Base-by-base conservation (phyloP, 2,329 filamentous ascomycete species). In the Xylariaceae sp. region DNA sequence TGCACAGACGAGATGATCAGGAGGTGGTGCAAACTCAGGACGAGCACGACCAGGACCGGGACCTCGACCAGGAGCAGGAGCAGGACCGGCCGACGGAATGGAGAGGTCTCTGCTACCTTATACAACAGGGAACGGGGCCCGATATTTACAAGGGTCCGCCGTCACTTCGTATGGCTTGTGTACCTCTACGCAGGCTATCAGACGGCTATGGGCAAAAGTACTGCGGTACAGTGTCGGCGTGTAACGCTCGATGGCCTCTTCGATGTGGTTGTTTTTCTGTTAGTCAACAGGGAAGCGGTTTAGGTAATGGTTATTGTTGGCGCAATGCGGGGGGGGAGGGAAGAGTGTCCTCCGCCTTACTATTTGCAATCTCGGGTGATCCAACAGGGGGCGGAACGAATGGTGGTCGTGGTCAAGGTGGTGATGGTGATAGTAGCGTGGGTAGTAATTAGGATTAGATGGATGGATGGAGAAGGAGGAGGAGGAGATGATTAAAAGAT, bases 251-350 rank as follows among this genome's bases (percentile, higher is more conserved):
- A 30, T 9, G 10, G 51, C 11, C 44, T 39, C n/a, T 52, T 56
- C 47, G 51, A 45, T 51, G 34, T n/a, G 41, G 47, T n/a, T 30
- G 65, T 45, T 64, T 78, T 78, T 75, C 71, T 77, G 75, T 79
- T 79, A 79, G 77, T 79, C 77, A 79, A 76, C 65, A 61, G 61
- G 66, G 61, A 68, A 66, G 65, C 61, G 64, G 75, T 70, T 79
- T 79, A 79, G 76, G 77, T 79, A 79, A 80, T 68, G 74, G 65
- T 65, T 73, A 67, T 67, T 68, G 67, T 61, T 72, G 70, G 71
- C 66, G 71, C 64, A 70, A 74, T 76, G 75, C 74, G 75, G 75
- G 75, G 75, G 48, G 41, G 41, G 41, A 35, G 17, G 13, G 11
- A 75, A 77, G 66, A 55, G 63, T 56, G 67, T 66, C 65, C 62